phyloP scores from a whole-genome alignment of 176 grass and related monocot genomes.

The Melocanna baccifera region DNA sequence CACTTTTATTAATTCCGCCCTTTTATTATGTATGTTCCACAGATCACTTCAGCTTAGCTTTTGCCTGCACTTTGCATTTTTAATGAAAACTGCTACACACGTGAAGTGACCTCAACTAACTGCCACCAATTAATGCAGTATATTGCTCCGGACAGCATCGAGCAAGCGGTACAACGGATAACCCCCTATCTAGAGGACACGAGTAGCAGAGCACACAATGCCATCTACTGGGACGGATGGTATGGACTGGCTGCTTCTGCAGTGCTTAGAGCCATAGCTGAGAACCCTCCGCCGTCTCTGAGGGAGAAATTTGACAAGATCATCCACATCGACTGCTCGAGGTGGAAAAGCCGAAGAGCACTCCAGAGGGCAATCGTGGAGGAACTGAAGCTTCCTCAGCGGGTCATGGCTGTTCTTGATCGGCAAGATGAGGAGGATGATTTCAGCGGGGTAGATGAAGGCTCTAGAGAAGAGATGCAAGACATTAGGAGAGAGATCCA shows the following conservation, averaged over 20 bases:
- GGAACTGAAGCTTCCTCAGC: not conserved
- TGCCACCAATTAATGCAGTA: not conserved
- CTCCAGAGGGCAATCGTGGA: not conserved
- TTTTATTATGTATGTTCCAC: no score
- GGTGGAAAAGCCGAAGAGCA: no score
- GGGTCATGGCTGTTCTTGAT: no score
- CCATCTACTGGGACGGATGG: not conserved
- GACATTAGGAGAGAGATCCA: fast-evolving
- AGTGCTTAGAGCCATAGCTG: slow-evolving; percentile 1
- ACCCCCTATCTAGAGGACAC: not conserved
- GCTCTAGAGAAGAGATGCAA: not conserved
- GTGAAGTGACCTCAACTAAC: not conserved
- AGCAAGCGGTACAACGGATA: fast-evolving
- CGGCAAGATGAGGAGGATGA: no score
- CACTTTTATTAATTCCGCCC: no score
- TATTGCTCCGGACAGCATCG: fast-evolving
- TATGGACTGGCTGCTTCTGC: not conserved
- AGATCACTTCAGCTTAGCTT: no score
- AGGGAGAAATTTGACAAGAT: not conserved
- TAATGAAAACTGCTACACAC: not conserved
- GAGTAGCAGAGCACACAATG: fast-evolving
- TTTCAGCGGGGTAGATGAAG: not conserved
- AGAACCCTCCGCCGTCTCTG: not conserved
- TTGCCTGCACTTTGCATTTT: no score
- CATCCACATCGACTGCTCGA: not conserved